Percentiles rank a stretch among this genome's conserved stretches.
These are phyloP conservation scores for Prosopis cineraria DNA, from an alignment of 306 rosid genomes.

Conservation along the genomic window DNA sequence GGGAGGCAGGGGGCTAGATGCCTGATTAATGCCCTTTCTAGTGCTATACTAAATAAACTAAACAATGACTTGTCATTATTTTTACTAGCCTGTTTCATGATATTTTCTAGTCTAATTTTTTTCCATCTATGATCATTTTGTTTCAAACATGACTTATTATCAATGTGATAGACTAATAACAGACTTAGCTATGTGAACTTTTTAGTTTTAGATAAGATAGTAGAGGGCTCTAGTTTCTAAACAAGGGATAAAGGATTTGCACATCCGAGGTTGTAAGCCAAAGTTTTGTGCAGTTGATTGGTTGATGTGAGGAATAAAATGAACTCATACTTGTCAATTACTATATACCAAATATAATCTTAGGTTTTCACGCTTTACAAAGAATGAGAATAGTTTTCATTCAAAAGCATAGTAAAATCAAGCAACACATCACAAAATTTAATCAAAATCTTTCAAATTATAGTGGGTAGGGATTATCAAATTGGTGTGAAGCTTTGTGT, in stretches of 20 bases:
- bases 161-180: neutral
- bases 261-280: neutral
- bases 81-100: neutral
- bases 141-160: neutral
- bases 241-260: neutral
- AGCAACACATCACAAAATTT: neutral
- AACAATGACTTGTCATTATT: neutral
- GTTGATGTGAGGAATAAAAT: neutral
- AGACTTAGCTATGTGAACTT: neutral
- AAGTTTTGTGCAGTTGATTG: neutral
- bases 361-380: neutral
- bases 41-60: neutral
- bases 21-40: neutral
- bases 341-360: neutral
- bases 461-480: too few relatives aligned
- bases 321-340: neutral
- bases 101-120: neutral
- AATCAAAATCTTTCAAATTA: neutral
- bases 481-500: neutral
- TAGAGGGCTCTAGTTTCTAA: neutral
- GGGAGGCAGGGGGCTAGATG: neutral
- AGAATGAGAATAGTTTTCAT: neutral
- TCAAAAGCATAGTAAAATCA: neutral
- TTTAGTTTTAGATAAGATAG: neutral
- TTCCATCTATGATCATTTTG: neutral